Conservation (phyloP, 2,329 filamentous ascomycete genomes). For the Trichoderma aggressivum region DNA sequence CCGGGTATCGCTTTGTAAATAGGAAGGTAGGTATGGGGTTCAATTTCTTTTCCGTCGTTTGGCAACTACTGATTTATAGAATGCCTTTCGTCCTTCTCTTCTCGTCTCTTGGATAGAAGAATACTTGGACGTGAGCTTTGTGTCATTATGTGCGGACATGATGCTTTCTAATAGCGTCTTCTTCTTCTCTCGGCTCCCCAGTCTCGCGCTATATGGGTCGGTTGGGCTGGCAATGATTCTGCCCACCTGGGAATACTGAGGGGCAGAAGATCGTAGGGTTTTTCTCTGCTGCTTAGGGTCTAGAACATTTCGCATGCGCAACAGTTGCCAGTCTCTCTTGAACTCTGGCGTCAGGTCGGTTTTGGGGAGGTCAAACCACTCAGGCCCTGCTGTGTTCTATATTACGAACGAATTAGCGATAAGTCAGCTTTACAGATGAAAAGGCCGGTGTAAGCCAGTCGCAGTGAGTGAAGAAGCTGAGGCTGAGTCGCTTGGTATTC, state of each 20-base stretch:
- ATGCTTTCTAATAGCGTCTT: constrained; percentile 83
- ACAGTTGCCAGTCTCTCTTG: constrained; percentile 82
- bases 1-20: neutral
- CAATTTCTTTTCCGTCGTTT: constrained; percentile 30
- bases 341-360: constrained; percentile 81
- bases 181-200: constrained; percentile 85
- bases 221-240: constrained; percentile 85
- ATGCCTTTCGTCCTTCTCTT: constrained; percentile 81
- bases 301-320: constrained; percentile 84
- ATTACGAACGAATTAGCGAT: constrained; percentile 26
- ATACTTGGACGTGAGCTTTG: constrained; percentile 84
- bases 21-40: neutral
- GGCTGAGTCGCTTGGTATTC: constrained; percentile 36
- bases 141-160: constrained; percentile 48
- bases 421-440: neutral
- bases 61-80: constrained; percentile 75
- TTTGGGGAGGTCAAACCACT: constrained; percentile 86
- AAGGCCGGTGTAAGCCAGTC: neutral
- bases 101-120: constrained; percentile 78
- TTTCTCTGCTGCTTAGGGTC: constrained; percentile 96
- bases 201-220: constrained; percentile 76
- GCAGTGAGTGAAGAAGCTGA: neutral
- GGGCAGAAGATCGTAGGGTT: constrained; percentile 62
- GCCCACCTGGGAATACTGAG: constrained; percentile 84
- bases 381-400: constrained; percentile 63